Conservation (phyloP, 106 monocot genomes). For the Dioscorea zingiberensis region DNA sequence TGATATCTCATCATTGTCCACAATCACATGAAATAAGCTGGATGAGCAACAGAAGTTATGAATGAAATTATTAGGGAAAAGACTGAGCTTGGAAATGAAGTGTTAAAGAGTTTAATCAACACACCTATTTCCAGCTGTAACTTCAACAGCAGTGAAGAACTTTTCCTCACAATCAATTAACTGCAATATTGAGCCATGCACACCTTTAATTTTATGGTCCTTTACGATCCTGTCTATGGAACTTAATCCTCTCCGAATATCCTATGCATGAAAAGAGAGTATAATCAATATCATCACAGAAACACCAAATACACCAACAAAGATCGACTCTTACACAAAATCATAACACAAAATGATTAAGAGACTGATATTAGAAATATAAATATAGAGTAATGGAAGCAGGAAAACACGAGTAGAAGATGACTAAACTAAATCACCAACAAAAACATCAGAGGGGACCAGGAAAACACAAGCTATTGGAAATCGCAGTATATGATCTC, state of each 20-base stretch:
- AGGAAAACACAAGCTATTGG: too few species aligned
- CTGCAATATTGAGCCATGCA: conserved; percentile 86
- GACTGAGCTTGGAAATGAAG: too few species aligned
- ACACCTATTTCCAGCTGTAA: conserved; percentile 98
- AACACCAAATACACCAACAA: background rate
- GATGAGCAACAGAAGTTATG: background rate
- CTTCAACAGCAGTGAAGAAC: conserved; percentile 98
- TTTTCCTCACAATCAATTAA: conserved; percentile 89
- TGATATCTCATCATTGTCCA: conserved; percentile 79
- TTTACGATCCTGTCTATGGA: conserved; percentile 80
- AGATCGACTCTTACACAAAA: background rate
- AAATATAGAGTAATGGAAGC: too few species aligned
- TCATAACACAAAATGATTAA: too few species aligned
- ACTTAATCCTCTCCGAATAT: conserved; percentile 81
- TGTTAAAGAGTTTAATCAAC: too few species aligned
- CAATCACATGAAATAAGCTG: conserved; percentile 98
- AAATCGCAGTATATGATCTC: too few species aligned
- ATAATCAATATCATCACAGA: conserved; percentile 2
- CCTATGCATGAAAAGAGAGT: conserved; percentile 36
- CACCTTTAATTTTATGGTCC: conserved; percentile 77
- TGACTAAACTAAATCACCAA: too few species aligned
- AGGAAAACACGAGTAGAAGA: too few species aligned
- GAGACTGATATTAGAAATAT: too few species aligned
- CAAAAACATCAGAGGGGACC: too few species aligned
- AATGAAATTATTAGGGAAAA: too few species aligned